phyloP scores from a whole-genome alignment of 2,329 filamentous ascomycete species.

The Verticillium klebahnii region DNA sequence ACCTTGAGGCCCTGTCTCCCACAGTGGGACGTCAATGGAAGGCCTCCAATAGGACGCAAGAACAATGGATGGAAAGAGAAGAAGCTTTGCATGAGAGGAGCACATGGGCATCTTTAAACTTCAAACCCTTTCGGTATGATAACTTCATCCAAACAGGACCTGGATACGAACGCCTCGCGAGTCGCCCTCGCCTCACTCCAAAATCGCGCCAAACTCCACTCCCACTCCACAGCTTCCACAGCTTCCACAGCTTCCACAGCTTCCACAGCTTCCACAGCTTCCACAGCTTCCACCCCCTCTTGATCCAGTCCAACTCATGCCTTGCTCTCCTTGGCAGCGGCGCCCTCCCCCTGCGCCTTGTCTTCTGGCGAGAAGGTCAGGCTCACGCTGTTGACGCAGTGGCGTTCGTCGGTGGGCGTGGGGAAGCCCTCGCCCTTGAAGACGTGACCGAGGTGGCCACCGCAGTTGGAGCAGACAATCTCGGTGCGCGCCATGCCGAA shows the following conservation, averaged over 20 bases:
- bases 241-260: not conserved
- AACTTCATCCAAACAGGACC: too few relatives aligned
- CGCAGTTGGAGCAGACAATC: slow-evolving; percentile 92
- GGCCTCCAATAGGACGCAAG: too few relatives aligned
- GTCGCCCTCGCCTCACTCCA: not conserved
- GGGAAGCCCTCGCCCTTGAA: slow-evolving; percentile 83
- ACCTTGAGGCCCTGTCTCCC: too few relatives aligned
- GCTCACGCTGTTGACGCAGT: slow-evolving; percentile 94
- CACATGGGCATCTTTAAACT: too few relatives aligned
- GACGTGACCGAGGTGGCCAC: slow-evolving; percentile 85
- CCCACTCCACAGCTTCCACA: not conserved
- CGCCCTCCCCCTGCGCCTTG: slow-evolving; percentile 28
- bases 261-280: not conserved
- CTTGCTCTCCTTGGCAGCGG: slow-evolving; percentile 31
- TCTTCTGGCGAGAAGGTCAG: slow-evolving; percentile 74
- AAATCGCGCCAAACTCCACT: not conserved
- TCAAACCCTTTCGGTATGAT: too few relatives aligned
- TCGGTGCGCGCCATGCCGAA: slow-evolving; percentile 85
- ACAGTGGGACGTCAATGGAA: too few relatives aligned
- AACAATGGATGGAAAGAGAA: too few relatives aligned
- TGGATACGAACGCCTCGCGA: too few relatives aligned
- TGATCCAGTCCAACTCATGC: slow-evolving; percentile 15
- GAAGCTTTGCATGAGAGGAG: too few relatives aligned
- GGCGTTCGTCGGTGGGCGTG: slow-evolving; percentile 89
- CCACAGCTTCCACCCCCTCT: not conserved